A percentile compares a stretch with the other conserved stretches of the same genome.
Evolutionary conservation across 2,329 filamentous ascomycete genomes (phyloP).

Genomic region (Chaetomium sp.): DNA sequence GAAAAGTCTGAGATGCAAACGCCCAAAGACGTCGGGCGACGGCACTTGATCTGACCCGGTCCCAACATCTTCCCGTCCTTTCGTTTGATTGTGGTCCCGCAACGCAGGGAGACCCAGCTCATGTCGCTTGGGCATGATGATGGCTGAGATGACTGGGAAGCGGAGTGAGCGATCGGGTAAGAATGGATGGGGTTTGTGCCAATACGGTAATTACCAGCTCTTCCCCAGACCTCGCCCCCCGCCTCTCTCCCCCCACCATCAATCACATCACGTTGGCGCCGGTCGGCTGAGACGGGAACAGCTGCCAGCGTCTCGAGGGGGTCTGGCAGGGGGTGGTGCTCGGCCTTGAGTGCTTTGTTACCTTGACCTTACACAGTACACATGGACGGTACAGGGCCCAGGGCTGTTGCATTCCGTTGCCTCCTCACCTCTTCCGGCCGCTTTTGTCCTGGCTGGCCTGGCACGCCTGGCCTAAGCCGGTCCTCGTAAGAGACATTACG

Average conservation of each 20-base stretch:
- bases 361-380: neutral
- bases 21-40: slow-evolving; percentile 14
- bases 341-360: slow-evolving; percentile 8
- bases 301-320: slow-evolving; percentile 1
- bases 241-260: neutral
- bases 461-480: neutral
- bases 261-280: slow-evolving; percentile 3
- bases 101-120: slow-evolving; percentile 16
- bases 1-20: slow-evolving; percentile 3
- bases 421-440: neutral
- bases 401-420: neutral
- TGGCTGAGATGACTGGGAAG: neutral
- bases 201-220: slow-evolving; percentile 14
- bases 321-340: neutral
- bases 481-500: neutral
- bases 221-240: neutral
- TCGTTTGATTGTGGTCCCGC: slow-evolving; percentile 11
- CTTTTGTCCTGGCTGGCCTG: neutral
- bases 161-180: slow-evolving; percentile 16
- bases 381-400: neutral
- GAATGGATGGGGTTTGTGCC: slow-evolving; percentile 1
- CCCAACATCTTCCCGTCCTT: neutral
- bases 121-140: slow-evolving; percentile 8
- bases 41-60: neutral
- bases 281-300: neutral